Evolutionary conservation across 768 basidiomycete genomes (phyloP).

Genomic region (Suillus bovinus): DNA sequence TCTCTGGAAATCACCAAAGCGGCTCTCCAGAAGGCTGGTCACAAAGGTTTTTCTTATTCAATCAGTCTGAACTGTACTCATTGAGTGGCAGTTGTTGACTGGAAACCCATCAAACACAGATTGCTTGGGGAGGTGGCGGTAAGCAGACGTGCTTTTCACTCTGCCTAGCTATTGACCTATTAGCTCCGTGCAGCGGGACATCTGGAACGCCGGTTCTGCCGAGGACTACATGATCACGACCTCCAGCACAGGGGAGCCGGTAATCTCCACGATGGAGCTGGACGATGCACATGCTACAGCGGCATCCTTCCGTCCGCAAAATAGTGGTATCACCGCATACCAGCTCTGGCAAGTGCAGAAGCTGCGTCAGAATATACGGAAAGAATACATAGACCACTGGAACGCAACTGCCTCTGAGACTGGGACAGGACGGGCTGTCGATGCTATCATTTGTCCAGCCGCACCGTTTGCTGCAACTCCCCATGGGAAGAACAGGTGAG

Average conservation of each 20-base stretch:
- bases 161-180: not conserved
- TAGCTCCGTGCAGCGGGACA: constrained; percentile 30
- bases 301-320: constrained; percentile 27
- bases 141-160: constrained; percentile 22
- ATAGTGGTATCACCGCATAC: constrained; percentile 33
- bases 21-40: constrained; percentile 61
- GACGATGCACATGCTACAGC: constrained; percentile 24
- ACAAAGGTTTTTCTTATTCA: constrained; percentile 60
- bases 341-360: no score
- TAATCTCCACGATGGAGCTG: constrained; percentile 48
- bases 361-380: no score
- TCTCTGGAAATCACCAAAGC: constrained; percentile 56
- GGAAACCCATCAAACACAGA: constrained; percentile 56
- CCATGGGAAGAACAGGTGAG: constrained; percentile 59
- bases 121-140: constrained; percentile 47
- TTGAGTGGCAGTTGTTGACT: constrained; percentile 58
- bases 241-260: constrained; percentile 51
- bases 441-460: no score
- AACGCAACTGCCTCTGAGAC: no score
- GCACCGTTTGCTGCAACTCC: constrained; percentile 63
- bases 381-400: no score
- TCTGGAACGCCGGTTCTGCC: constrained; percentile 48
- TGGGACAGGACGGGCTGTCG: no score
- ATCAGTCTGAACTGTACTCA: not conserved
- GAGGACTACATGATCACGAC: constrained; percentile 46